Evolutionary conservation across 768 basidiomycete species (phyloP).

Genomic region (Phylloporus sp.): DNA sequence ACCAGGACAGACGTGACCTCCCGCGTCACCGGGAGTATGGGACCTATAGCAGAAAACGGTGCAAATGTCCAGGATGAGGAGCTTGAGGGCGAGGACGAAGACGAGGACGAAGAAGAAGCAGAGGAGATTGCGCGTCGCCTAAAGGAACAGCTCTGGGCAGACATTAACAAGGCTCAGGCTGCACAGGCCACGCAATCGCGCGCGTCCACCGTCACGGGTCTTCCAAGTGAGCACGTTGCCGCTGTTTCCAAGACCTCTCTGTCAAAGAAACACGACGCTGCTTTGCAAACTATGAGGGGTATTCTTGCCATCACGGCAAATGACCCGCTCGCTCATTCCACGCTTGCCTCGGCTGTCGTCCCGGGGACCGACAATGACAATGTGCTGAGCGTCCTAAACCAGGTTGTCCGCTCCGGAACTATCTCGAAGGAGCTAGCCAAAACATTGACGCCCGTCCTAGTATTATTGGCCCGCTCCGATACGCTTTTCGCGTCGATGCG

Average conservation of each 20-base stretch:
- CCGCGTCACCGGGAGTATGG: background rate
- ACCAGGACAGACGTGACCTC: slow-evolving; percentile 1
- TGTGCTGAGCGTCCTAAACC: slow-evolving; percentile 54
- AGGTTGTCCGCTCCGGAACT: slow-evolving; percentile 42
- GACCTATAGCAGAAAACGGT: slow-evolving; percentile 14
- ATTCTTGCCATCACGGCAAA: slow-evolving; percentile 56
- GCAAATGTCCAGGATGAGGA: slow-evolving; percentile 42
- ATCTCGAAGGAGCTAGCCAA: slow-evolving; percentile 53
- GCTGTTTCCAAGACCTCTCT: slow-evolving; percentile 8
- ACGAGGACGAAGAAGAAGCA: slow-evolving; percentile 56
- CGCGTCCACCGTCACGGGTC: background rate
- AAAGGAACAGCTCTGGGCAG: slow-evolving; percentile 76
- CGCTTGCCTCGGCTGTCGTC: slow-evolving; percentile 50
- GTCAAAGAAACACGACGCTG: slow-evolving; percentile 51
- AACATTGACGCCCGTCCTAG: slow-evolving; percentile 56
- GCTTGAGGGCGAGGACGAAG: slow-evolving; percentile 52
- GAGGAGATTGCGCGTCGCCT: slow-evolving; percentile 70
- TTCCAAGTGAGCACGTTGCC: slow-evolving; percentile 6
- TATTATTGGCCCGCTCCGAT: slow-evolving; percentile 64
- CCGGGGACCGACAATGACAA: slow-evolving; percentile 42
- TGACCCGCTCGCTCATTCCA: slow-evolving; percentile 52
- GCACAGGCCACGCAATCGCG: slow-evolving; percentile 27
- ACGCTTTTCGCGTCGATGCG: slow-evolving; percentile 61
- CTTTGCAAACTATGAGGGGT: slow-evolving; percentile 59
- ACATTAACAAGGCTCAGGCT: slow-evolving; percentile 62